Evolutionary conservation across 1,139 yeast species (phyloP), one percentile per base, ranked within the genome.

Genomic region (Geotrichum armillariae): DNA sequence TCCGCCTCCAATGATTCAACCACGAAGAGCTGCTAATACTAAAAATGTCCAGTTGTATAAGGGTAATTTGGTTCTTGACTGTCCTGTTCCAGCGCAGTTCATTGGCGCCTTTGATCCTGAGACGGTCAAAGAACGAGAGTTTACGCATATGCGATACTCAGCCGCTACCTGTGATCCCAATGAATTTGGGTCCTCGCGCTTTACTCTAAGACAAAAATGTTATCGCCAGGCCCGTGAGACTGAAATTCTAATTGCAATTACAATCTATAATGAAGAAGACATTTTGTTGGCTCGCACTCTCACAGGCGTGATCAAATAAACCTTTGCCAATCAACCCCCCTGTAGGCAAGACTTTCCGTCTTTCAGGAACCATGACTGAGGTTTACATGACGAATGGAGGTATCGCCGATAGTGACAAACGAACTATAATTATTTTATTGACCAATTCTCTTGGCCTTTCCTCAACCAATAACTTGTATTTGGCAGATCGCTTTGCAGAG

Each of bases 191-290:
- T 62, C 66, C n/a, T 76, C 74, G 58, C 75, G 79, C 58, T 86
- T 84, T 67, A 79, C 81, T 35, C 67, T 86, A 42, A 74, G 95
- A 50, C 95, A 84, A 62, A 77, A 75, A 38, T 74, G 85, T 57
- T 86, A 85, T 63, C 69, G 74, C 31, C 83, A 80, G 33, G 85
- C 85, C 2, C 72, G 95, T 55, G 75, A 75, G 54, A 86, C 94
- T 0, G 94, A 86, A 66, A 70, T 86, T 47, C 74, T 85, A 76
- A 78, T 86, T 47, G 86, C 85, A 58, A 74, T 87, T 50, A 86
- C 95, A 29, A 83, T 87, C 81, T 86, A 83, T 70, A 87, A 86
- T 63, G 95, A 86, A 69, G 83, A 83, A 62, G 95, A 87, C 57
- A 70, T 84, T 18, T 71, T 83, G 41, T 71, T 86, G 51, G 93